phyloP scores from a whole-genome alignment of 768 basidiomycete species.

The Agrocybe praecox region DNA sequence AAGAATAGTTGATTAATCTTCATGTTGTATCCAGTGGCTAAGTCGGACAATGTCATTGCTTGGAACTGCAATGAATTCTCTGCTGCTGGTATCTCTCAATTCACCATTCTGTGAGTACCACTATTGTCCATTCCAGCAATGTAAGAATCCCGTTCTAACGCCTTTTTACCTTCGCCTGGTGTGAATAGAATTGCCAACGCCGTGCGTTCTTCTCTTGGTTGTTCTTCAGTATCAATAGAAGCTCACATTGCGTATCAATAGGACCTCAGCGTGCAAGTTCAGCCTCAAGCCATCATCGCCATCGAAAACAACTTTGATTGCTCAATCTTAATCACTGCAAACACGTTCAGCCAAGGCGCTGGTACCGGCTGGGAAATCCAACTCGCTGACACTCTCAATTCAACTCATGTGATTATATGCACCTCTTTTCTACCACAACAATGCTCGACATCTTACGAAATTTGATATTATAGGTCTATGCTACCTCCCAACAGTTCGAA shows the following conservation, averaged over 20 bases:
- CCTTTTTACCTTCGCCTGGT: neutral
- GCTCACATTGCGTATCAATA: neutral
- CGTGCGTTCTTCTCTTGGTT: slow-evolving; percentile 4
- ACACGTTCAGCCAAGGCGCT: slow-evolving; percentile 43
- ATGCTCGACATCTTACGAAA: neutral
- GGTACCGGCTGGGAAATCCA: slow-evolving; percentile 51
- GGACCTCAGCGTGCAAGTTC: slow-evolving; percentile 36
- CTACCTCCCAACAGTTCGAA: slow-evolving; percentile 56
- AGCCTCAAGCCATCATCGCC: slow-evolving; percentile 50
- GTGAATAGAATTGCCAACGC: slow-evolving; percentile 14
- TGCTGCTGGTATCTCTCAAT: slow-evolving; percentile 33
- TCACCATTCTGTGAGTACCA: slow-evolving; percentile 54
- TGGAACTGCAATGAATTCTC: slow-evolving; percentile 53
- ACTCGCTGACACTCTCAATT: slow-evolving; percentile 53
- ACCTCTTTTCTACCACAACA: too few species aligned
- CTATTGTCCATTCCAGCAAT: slow-evolving; percentile 4
- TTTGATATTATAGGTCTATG: slow-evolving; percentile 48
- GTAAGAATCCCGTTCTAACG: neutral
- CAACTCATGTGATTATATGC: slow-evolving; percentile 59
- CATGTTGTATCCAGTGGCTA: slow-evolving; percentile 44
- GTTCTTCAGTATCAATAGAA: slow-evolving; percentile 45
- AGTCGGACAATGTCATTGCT: slow-evolving; percentile 54
- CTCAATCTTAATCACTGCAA: slow-evolving; percentile 50
- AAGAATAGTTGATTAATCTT: neutral
- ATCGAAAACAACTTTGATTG: slow-evolving; percentile 59